Conservation (phyloP, 164 flowering plant genomes). For the Berberis vulgaris region DNA sequence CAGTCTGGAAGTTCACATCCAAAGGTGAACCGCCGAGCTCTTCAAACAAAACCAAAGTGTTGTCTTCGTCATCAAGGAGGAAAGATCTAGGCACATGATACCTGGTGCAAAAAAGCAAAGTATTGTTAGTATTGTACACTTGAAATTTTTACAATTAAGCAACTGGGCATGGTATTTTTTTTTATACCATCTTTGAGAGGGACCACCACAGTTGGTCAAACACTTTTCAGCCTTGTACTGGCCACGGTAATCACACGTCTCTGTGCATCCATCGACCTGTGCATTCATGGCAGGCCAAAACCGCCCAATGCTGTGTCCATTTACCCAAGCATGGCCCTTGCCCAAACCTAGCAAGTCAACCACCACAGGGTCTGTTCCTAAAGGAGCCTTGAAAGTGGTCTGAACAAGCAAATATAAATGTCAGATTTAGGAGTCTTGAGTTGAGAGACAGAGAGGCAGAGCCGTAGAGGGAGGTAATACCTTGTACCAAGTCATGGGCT, state of each 20-base stretch:
- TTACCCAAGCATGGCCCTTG: slow-evolving; percentile 76
- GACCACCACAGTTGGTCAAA: slow-evolving; percentile 38
- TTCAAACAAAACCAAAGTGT: slow-evolving; percentile 48
- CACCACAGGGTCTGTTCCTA: slow-evolving; percentile 57
- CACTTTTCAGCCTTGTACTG: slow-evolving; percentile 35
- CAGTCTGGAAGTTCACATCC: slow-evolving; percentile 35
- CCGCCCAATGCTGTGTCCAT: slow-evolving; percentile 58
- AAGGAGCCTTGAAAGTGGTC: slow-evolving; percentile 60
- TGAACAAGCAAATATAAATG: slow-evolving; percentile 5
- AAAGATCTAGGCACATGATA: slow-evolving; percentile 61
- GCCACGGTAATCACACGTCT: slow-evolving; percentile 63
- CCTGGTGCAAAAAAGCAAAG: slow-evolving; percentile 16
- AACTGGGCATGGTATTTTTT: not conserved
- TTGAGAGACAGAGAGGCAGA: not conserved
- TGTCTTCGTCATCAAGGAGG: slow-evolving; percentile 16
- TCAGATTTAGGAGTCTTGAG: not conserved
- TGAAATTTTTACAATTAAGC: not conserved
- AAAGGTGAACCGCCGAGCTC: slow-evolving; percentile 58
- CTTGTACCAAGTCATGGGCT: slow-evolving; percentile 64
- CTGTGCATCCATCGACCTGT: slow-evolving; percentile 28
- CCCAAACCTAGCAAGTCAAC: slow-evolving; percentile 66
- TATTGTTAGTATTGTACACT: not conserved
- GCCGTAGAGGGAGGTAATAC: slow-evolving; percentile 13
- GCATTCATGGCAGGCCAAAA: slow-evolving; percentile 52
- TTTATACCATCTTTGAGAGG: slow-evolving; percentile 60